Conservation (phyloP, 2,329 filamentous ascomycete species). For the Westerdykella aurantiaca region DNA sequence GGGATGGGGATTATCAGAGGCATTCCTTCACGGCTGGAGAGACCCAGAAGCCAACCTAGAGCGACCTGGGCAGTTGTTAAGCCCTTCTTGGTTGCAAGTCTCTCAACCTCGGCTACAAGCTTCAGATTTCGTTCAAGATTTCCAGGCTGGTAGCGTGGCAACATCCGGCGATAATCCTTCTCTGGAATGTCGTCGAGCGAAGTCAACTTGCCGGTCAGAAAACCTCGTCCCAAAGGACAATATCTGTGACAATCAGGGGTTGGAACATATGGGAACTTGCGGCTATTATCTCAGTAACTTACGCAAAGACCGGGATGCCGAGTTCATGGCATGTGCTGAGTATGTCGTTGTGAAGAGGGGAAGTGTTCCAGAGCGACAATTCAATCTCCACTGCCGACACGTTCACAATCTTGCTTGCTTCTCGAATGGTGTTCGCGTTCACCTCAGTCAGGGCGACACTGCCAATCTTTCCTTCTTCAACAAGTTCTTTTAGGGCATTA, state of each 20-base stretch:
- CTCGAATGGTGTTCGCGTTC: slow-evolving; percentile 37
- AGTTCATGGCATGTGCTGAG: slow-evolving; percentile 51
- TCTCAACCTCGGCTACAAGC: slow-evolving; percentile 54
- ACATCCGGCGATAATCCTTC: slow-evolving; percentile 39
- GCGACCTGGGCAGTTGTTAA: slow-evolving; percentile 57
- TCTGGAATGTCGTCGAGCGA: slow-evolving; percentile 50
- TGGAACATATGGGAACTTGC: too few relatives aligned
- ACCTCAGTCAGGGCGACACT: slow-evolving; percentile 38
- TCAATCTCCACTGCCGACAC: slow-evolving; percentile 54
- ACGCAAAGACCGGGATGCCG: slow-evolving; percentile 54
- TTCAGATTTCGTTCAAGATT: slow-evolving; percentile 58
- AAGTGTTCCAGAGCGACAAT: slow-evolving; percentile 43
- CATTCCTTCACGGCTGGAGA: slow-evolving; percentile 46
- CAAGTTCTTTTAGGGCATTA: slow-evolving; percentile 9
- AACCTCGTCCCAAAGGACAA: slow-evolving; percentile 58
- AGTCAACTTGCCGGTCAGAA: slow-evolving; percentile 38
- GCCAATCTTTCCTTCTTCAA: slow-evolving; percentile 31
- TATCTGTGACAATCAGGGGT: slow-evolving; percentile 45
- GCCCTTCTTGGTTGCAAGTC: slow-evolving; percentile 52
- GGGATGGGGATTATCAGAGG: slow-evolving; percentile 55
- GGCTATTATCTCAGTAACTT: not conserved
- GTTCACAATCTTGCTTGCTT: slow-evolving; percentile 27
- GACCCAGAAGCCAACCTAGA: slow-evolving; percentile 53
- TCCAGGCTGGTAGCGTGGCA: slow-evolving; percentile 57
- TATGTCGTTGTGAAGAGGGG: slow-evolving; percentile 51